Base-by-base conservation (phyloP, 495 filamentous ascomycete genomes). In the Chaetomidium leptoderma region DNA sequence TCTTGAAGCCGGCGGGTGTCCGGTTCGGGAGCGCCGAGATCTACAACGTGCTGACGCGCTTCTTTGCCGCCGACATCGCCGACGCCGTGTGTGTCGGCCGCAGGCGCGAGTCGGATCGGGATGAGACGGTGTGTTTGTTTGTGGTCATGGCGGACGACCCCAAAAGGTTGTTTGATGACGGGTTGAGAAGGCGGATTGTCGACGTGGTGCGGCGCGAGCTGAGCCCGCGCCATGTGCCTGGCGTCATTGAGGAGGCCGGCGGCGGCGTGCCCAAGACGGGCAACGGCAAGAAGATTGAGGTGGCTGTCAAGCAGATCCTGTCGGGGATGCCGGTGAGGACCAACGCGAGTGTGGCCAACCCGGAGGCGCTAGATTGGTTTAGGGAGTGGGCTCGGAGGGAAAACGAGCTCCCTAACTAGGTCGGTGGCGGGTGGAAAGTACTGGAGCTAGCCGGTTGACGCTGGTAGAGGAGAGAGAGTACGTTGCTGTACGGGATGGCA, bases 281-380 rank as follows among this genome's bases (percentile, higher is more conserved):
- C 0, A 96, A 96, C 66, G 91, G 92, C 40, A 96, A 96, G 76
- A 96, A 96, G 75, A 89, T 96, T 37, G 91, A 96, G 67, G 88
- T 92, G 33, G 88, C 90, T 3, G 91, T 95, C 26, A 96, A 96
- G 74, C 90, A 95, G 76, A 96, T 96, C 39, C 69, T 96, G n/a
- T 92, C 86, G 33, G 91, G 91, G 8, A 78, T 89, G 65, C 83
- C 88, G 51, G 86, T 95, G 53, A 91, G 89, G 74, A 91, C 89
- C 11, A 87, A 86, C 32, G 88, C 91, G 0, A 91, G 87, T 59
- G 91, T 96, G 39, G 89, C 88, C 3, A 96, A 96, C 69, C 82
- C 85, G 1, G 84, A 82, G 60, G 91, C 89, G 65, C 75, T 96
- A 62, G 87, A 86, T 43, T 95, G 89, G 87, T 96, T 92, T 71